Evolutionary conservation across 192 early-diverging fungal genomes (phyloP), one percentile per base, ranked within the genome.

Genomic region (Pilobolus umbonatus): DNA sequence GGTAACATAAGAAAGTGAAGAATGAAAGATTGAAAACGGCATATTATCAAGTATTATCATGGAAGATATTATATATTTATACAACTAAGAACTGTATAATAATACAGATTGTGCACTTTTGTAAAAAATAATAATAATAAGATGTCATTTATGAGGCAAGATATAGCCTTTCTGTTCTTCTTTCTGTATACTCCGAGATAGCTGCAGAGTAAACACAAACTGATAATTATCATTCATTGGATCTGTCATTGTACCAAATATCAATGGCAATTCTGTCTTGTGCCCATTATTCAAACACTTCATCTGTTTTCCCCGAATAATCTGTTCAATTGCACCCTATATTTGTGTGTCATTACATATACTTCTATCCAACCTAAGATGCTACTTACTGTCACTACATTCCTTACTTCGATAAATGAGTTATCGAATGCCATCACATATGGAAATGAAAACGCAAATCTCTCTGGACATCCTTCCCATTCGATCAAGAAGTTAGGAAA

Each of bases 381-480:
- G 26, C 8, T 7, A 59, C 55, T 62, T 55, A 68, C 89, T 2
- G 89, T 89, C 51, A 88, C 82, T 5, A 90, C 76, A 54, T 94
- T 75, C 22, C 88, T 84, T 15, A 98, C 76, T 73, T 98, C 96
- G 59, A 98, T 91, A 62, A 96, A 94, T 29, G 80, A 83, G 7
- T 84, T 77, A 43, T 96, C 94, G 71, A 92, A 98, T 0, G 95
- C 95, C 62, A 96, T 76, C 21, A 98, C 76, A 63, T 92, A 96
- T 21, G 92, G 93, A 42, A 88, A 76, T 3, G 80, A 67, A 21
- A 84, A 84, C 39, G 89, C 85, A 77, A 94, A 98, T 42, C 84
- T 77, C 26, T 81, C 83, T n/a, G 95, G 95, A 1, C 71, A 64
- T 0, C 95, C 95, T 21, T 84, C 84, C 94, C 94, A 98, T 59